Evolutionary conservation across 345 rosid genomes (phyloP).

Genomic region (Atalantia buxifolia): DNA sequence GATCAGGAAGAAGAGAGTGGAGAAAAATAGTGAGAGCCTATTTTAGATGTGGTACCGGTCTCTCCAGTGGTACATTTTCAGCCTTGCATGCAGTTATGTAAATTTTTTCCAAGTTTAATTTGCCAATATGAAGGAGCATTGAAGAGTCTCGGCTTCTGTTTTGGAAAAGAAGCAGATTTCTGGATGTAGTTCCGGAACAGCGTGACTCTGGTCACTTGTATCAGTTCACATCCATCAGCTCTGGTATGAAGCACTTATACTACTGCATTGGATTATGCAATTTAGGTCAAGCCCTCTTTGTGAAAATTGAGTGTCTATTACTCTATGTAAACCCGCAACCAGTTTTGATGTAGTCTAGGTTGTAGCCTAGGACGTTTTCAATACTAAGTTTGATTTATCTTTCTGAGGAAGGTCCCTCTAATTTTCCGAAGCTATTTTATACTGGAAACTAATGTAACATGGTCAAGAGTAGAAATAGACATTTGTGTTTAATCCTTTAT

Average conservation of each 20-base stretch:
- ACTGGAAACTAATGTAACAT: slow-evolving; percentile 11
- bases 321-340: slow-evolving; percentile 6
- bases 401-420: background rate
- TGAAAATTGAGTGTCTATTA: background rate
- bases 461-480: slow-evolving; percentile 4
- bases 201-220: background rate
- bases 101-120: slow-evolving; percentile 1
- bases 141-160: slow-evolving; percentile 4
- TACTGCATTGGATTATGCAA: background rate
- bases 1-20: slow-evolving; percentile 92
- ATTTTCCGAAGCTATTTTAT: slow-evolving; percentile 6
- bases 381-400: background rate
- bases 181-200: slow-evolving; percentile 6
- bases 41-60: background rate
- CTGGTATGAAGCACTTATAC: slow-evolving; percentile 14
- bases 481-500: background rate
- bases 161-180: slow-evolving; percentile 3
- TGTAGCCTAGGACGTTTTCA: background rate
- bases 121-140: background rate
- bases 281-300: background rate
- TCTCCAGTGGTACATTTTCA: background rate
- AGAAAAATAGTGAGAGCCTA: slow-evolving; percentile 30
- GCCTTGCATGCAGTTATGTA: slow-evolving; percentile 3
- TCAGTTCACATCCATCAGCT: background rate
- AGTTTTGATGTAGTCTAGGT: slow-evolving; percentile 30